Conservation (phyloP, 768 basidiomycete genomes). For the Lentinula edodes region DNA sequence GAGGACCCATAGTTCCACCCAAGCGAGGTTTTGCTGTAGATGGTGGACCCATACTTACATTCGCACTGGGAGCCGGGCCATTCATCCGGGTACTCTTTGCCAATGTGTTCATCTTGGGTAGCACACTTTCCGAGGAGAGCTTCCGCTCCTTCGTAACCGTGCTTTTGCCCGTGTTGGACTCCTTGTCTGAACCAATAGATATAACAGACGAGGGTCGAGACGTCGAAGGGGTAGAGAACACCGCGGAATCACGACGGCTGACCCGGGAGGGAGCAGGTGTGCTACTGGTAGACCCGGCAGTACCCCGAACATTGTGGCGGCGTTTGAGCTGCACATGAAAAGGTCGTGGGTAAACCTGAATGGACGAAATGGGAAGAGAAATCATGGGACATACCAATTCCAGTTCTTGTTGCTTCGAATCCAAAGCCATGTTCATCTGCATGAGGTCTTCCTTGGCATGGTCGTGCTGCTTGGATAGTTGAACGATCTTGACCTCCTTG, state of each 20-base stretch:
- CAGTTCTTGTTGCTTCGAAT: conserved; percentile 92
- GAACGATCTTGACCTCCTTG: conserved; percentile 75
- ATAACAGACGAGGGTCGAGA: conserved; percentile 52
- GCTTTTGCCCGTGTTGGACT: conserved; percentile 5
- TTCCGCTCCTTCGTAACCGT: conserved; percentile 28
- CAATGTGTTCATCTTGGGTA: conserved; percentile 29
- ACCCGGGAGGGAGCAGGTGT: conserved; percentile 28
- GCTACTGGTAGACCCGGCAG: conserved; percentile 52
- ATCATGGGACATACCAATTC: conserved; percentile 59
- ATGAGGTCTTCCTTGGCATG: conserved; percentile 72
- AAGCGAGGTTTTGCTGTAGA: conserved; percentile 18
- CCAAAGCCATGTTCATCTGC: conserved; percentile 87
- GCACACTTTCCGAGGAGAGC: conserved; percentile 29
- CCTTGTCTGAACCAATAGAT: conserved; percentile 40
- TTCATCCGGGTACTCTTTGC: conserved; percentile 49
- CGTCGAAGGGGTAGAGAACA: conserved; percentile 48
- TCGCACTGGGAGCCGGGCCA: conserved; percentile 10
- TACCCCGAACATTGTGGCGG: conserved; percentile 49
- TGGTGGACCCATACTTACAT: conserved; percentile 6
- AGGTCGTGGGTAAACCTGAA: neutral
- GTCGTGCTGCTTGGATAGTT: conserved; percentile 59
- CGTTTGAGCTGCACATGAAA: conserved; percentile 50
- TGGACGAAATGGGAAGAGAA: neutral
- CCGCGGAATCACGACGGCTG: conserved; percentile 47
- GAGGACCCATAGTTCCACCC: conserved; percentile 50